Conservation (phyloP, 768 basidiomycete genomes). For the Neoboletus subvelutipes region DNA sequence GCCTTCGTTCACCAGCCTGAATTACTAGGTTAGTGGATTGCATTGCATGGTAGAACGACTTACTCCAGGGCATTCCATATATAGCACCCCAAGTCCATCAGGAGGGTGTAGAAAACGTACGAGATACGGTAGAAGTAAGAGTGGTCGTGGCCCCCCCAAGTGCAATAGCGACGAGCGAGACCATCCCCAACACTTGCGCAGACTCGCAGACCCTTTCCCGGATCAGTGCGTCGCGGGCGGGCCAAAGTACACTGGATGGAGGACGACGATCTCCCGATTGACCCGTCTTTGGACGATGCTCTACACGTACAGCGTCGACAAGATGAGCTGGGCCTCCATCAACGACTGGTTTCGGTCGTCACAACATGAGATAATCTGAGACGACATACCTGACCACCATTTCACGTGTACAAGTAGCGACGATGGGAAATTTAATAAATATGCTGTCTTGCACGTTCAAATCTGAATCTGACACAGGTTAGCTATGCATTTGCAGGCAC, state of each 20-base stretch:
- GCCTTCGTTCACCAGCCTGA: neutral
- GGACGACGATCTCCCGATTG: too few relatives aligned
- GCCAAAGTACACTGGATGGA: too few relatives aligned
- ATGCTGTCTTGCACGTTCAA: neutral
- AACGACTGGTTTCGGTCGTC: too few relatives aligned
- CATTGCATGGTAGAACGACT: neutral
- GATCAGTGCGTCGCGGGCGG: too few relatives aligned
- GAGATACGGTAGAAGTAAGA: neutral
- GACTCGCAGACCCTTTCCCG: too few relatives aligned
- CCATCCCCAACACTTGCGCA: neutral
- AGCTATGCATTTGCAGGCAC: neutral
- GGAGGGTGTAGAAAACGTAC: neutral
- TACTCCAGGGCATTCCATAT: neutral
- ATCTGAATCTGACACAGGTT: neutral
- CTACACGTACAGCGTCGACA: too few relatives aligned
- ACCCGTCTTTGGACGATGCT: too few relatives aligned
- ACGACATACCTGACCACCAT: too few relatives aligned
- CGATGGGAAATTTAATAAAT: neutral
- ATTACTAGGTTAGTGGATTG: neutral
- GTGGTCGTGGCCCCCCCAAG: neutral
- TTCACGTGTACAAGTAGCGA: too few relatives aligned
- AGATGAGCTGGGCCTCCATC: too few relatives aligned
- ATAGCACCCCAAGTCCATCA: neutral
- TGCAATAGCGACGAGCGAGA: neutral
- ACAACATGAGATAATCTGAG: too few relatives aligned